Base-by-base conservation (phyloP, 2,329 filamentous ascomycete species). In the Rasamsonia emersonii region DNA sequence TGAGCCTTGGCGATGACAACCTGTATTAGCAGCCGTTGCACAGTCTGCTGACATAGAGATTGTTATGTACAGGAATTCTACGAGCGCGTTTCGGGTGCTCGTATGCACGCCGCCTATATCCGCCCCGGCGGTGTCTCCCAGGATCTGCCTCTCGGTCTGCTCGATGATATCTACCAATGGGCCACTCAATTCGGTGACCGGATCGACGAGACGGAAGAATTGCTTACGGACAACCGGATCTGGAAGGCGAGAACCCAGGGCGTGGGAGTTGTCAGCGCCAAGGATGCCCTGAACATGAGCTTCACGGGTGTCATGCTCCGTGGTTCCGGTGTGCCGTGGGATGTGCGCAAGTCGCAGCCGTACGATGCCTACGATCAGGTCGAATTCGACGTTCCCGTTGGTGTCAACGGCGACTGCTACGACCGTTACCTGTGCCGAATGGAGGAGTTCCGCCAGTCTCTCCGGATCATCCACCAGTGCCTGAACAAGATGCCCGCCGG, bases 81-180 rank as follows among this genome's bases (percentile, higher is more conserved):
- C 62, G 91, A 98, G 66, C 86, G 91, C 70, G 93, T 98, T 38
- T 98, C 91, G 24, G 91, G 91, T 58, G 91, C 91, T 48, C 91
- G 91, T 71, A 77, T 98, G 32, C 91, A 98, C 67, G 84, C 91
- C 38, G 91, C 91, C 51, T 98, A 98, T 59, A 82, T 98, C 51
- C 85, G 91, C 50, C 91, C 91, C 28, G 91, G 91, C 53, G 91
- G 91, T 65, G 91, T 98, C 35, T 85, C 86, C 53, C 88, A 96
- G 65, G 91, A 98, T 68, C 73, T 98, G 27, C 91, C 91, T 18
- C 56, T 94, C 39, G 91, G 91, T 45, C 79, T 98, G 27, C 78
- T 98, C 30, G 93, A 98, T 59, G 91, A 98, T 58, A 98, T 98
- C 54, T 96, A 98, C 70, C 89, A 96, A 67, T 98, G 91, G 91